Percentiles rank a stretch among this genome's conserved stretches.
Conservation (phyloP, 805 yeast species). For the Cyberlindnera maritima region DNA sequence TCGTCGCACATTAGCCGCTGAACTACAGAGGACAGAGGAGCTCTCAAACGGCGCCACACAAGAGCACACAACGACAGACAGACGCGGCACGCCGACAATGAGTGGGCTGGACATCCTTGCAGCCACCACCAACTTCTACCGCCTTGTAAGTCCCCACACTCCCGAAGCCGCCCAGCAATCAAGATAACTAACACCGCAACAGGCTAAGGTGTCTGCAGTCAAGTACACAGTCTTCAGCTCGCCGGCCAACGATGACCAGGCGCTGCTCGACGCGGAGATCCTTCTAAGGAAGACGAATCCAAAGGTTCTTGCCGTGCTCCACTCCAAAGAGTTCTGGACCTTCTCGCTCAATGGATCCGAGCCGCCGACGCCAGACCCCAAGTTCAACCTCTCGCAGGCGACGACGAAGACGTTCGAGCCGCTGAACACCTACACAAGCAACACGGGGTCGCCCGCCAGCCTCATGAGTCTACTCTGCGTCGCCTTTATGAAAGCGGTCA, state of each 20-base stretch:
- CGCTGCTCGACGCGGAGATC: constrained; percentile 41
- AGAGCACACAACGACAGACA: too few species aligned
- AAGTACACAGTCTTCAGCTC: constrained; percentile 19
- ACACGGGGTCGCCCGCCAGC: constrained; percentile 29
- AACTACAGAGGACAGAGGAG: background rate
- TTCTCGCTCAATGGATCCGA: constrained; percentile 37
- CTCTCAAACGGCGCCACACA: background rate
- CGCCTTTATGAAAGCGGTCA: constrained; percentile 48
- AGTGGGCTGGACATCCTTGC: constrained; percentile 18
- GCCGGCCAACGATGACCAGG: constrained; percentile 33
- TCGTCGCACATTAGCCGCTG: background rate
- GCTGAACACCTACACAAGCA: constrained; percentile 12
- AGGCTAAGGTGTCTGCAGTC: constrained; percentile 21
- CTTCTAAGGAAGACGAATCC: constrained; percentile 34
- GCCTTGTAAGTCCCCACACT: constrained; percentile 19
- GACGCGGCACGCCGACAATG: background rate
- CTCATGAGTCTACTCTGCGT: constrained; percentile 35
- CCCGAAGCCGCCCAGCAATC: background rate
- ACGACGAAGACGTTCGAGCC: constrained; percentile 21
- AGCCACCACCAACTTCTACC: constrained; percentile 22
- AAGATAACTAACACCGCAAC: background rate
- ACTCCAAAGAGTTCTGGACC: constrained; percentile 43
- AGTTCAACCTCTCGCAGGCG: constrained; percentile 17
- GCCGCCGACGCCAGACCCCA: constrained; percentile 32
- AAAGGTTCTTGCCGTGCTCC: constrained; percentile 35